These are phyloP conservation scores for Penicillium odoratum DNA, from an alignment of 495 filamentous ascomycete genomes.

Conservation along the genomic window DNA sequence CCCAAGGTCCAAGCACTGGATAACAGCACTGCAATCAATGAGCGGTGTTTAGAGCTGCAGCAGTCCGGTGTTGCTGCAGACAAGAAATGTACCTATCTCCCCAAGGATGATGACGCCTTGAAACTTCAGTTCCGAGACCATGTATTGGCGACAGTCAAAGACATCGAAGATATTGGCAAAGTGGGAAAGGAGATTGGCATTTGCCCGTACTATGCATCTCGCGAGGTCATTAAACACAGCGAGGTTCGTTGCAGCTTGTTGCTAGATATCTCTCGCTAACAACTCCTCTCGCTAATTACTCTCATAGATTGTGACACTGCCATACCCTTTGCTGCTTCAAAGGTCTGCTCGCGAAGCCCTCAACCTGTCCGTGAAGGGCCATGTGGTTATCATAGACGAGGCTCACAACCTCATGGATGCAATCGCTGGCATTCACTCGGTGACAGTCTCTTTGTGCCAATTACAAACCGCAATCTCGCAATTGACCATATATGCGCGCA, in stretches of 20 bases:
- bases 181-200: slow-evolving; percentile 78
- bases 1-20: slow-evolving; percentile 69
- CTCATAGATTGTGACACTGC: slow-evolving; percentile 83
- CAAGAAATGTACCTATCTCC: slow-evolving; percentile 75
- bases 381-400: slow-evolving; percentile 93
- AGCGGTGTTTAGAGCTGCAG: slow-evolving; percentile 90
- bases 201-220: slow-evolving; percentile 95
- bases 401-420: slow-evolving; percentile 98
- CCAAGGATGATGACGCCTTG: slow-evolving; percentile 66
- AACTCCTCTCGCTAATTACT: too few species aligned
- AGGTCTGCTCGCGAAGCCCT: slow-evolving; percentile 87
- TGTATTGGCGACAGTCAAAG: slow-evolving; percentile 77
- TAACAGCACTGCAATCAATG: slow-evolving; percentile 84
- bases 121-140: slow-evolving; percentile 86
- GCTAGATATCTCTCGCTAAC: neutral
- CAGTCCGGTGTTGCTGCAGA: slow-evolving; percentile 66
- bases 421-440: slow-evolving; percentile 82
- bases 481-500: slow-evolving; percentile 78
- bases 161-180: slow-evolving; percentile 86
- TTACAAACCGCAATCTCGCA: slow-evolving; percentile 69
- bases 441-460: slow-evolving; percentile 70
- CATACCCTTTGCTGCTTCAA: slow-evolving; percentile 89
- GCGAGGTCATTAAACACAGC: slow-evolving; percentile 75
- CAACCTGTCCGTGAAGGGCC: slow-evolving; percentile 78
- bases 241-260: slow-evolving; percentile 51